Evolutionary conservation across 768 basidiomycete genomes (phyloP).

Genomic region (Lepiota subincarnata): DNA sequence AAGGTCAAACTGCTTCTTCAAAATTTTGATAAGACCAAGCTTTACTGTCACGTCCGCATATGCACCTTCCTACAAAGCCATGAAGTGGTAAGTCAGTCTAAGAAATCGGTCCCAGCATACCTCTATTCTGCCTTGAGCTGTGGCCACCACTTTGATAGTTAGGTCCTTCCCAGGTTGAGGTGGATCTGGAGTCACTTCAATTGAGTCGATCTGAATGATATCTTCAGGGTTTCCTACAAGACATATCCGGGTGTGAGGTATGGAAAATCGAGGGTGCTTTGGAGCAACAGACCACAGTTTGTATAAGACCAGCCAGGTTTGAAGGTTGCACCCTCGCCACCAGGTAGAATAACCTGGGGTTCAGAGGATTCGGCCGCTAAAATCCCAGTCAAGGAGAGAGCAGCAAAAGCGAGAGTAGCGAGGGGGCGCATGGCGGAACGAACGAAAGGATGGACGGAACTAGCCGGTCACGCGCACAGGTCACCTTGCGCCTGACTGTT

Average conservation of each 20-base stretch:
- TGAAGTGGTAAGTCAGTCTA: background rate
- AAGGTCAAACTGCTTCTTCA: constrained; percentile 79
- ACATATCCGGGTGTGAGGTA: constrained; percentile 8
- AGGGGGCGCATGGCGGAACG: constrained; percentile 12
- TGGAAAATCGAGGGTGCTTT: background rate
- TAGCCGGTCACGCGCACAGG: background rate
- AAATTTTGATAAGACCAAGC: constrained; percentile 83
- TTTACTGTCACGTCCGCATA: constrained; percentile 89
- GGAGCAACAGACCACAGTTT: constrained; percentile 64
- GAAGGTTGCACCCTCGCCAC: constrained; percentile 13
- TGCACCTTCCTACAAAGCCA: constrained; percentile 72
- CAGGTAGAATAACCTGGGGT: constrained; percentile 13
- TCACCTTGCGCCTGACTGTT: no score
- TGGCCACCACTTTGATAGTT: constrained; percentile 76
- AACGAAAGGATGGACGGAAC: background rate
- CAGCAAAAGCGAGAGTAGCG: background rate
- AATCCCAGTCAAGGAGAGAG: constrained; percentile 14
- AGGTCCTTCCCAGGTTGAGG: constrained; percentile 84
- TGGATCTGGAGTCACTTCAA: constrained; percentile 79
- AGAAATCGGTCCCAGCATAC: constrained; percentile 34
- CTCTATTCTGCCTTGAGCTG: constrained; percentile 55
- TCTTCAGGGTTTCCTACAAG: constrained; percentile 41
- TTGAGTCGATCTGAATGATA: constrained; percentile 61
- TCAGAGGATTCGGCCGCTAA: constrained; percentile 18
- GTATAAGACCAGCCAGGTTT: constrained; percentile 53